These are phyloP conservation scores for Mucor indicus DNA, from an alignment of 371 early-diverging fungal species.

Conservation along the genomic window DNA sequence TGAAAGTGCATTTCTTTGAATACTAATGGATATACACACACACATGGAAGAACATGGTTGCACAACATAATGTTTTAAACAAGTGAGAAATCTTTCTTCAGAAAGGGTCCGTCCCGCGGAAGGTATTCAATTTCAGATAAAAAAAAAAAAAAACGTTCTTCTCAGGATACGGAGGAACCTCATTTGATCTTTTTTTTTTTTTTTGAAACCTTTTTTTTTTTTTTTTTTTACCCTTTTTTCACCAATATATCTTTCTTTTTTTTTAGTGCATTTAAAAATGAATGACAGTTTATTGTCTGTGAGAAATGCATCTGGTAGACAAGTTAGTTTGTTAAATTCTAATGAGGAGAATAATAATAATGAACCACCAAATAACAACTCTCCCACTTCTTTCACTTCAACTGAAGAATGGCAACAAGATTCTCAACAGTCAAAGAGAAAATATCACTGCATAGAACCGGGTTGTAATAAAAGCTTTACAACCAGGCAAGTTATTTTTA, in stretches of 20 bases:
- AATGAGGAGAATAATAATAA: not conserved
- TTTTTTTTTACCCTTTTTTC: not conserved
- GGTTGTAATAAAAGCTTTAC: constrained; percentile 62
- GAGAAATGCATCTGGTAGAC: constrained; percentile 38
- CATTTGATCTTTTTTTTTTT: not conserved
- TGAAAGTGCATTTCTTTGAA: too few species aligned
- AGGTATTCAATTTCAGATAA: too few species aligned
- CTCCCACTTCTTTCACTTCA: not conserved
- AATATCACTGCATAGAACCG: constrained; percentile 53
- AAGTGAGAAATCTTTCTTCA: too few species aligned
- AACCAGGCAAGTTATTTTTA: constrained; percentile 49
- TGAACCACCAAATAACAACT: constrained; percentile 1
- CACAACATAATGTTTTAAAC: too few species aligned
- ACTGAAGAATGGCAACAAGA: constrained; percentile 12
- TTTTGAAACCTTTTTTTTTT: not conserved
- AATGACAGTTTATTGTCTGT: constrained; percentile 28
- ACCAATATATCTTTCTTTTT: not conserved
- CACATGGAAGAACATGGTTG: too few species aligned
- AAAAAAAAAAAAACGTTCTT: too few species aligned
- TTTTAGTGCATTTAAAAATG: constrained; percentile 4
- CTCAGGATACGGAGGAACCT: too few species aligned
- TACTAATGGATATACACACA: too few species aligned
- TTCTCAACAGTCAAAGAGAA: constrained; percentile 34
- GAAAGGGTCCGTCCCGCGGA: too few species aligned
- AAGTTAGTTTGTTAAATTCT: constrained; percentile 37